These are phyloP conservation scores for Barnettozyma botsteinii DNA, from an alignment of 805 yeast species.

Conservation along the genomic window DNA sequence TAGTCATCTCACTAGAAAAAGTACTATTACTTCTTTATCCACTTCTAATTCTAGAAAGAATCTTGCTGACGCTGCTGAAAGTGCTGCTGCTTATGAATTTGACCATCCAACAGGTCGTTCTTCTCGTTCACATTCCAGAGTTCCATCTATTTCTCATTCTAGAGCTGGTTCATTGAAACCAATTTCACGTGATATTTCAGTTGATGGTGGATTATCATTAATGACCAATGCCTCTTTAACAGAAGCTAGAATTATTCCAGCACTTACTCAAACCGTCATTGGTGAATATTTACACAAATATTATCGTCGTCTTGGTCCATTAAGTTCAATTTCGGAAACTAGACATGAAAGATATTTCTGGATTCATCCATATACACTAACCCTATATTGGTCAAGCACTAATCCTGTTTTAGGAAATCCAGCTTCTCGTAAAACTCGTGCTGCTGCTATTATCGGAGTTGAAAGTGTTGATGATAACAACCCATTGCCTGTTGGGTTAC, in stretches of 20 bases:
- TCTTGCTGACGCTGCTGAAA: conserved; percentile 26
- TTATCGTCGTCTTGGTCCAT: conserved; percentile 69
- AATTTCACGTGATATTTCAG: conserved; percentile 19
- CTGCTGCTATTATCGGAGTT: conserved; percentile 74
- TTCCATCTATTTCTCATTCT: conserved; percentile 7
- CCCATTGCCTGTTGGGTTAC: conserved; percentile 84
- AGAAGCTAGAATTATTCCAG: conserved; percentile 71
- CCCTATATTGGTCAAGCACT: conserved; percentile 81
- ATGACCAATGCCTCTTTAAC: conserved; percentile 60
- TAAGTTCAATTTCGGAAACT: conserved; percentile 64
- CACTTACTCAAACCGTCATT: conserved; percentile 85
- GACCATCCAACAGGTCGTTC: conserved; percentile 20
- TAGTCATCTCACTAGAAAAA: conserved; percentile 14
- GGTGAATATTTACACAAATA: conserved; percentile 89
- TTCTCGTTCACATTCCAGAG: conserved; percentile 16
- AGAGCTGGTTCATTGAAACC: conserved; percentile 16
- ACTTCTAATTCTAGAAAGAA: conserved; percentile 22
- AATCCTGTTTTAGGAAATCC: conserved; percentile 75
- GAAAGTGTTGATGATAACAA: conserved; percentile 79
- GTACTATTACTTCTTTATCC: conserved; percentile 19
- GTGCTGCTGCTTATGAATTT: conserved; percentile 25
- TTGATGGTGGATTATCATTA: conserved; percentile 32
- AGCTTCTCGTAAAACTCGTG: conserved; percentile 59
- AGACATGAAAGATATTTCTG: conserved; percentile 93
- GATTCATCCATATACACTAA: conserved; percentile 91